phyloP scores from a whole-genome alignment of 495 filamentous ascomycete genomes.

The Poronia punctata region DNA sequence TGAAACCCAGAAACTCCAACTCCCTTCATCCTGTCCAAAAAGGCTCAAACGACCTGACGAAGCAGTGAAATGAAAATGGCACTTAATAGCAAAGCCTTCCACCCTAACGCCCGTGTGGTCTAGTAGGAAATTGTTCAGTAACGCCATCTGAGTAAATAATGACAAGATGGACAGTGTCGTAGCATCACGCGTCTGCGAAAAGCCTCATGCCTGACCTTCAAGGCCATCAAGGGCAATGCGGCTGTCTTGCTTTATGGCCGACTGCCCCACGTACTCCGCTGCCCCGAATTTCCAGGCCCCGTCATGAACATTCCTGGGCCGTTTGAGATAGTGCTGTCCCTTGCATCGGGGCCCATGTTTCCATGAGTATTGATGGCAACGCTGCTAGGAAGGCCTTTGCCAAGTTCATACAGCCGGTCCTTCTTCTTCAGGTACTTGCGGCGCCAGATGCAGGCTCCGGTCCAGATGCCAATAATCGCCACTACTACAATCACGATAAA shows the following conservation, averaged over 20 bases:
- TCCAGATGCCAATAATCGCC: conserved; percentile 45
- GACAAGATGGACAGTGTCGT: too few species aligned
- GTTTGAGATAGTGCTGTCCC: conserved; percentile 18
- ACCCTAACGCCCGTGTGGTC: conserved; percentile 4
- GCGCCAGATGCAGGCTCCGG: conserved; percentile 46
- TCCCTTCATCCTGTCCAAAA: neutral
- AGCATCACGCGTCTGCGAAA: too few species aligned
- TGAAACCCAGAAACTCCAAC: conserved; percentile 1
- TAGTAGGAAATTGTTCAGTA: conserved; percentile 3
- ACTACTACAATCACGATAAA: conserved; percentile 48
- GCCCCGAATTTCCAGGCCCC: conserved; percentile 14
- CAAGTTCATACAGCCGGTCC: conserved; percentile 44
- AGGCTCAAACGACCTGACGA: neutral
- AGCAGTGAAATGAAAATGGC: neutral
- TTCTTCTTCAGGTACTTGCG: conserved; percentile 45
- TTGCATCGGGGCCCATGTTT: conserved; percentile 23
- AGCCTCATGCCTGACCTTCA: too few species aligned
- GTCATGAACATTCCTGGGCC: conserved; percentile 24
- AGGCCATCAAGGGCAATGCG: too few species aligned
- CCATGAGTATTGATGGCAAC: conserved; percentile 24
- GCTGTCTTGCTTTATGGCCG: neutral
- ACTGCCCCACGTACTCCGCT: conserved; percentile 8
- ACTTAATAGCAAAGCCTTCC: neutral
- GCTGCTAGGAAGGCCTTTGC: conserved; percentile 26
- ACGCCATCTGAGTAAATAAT: conserved; percentile 1